Percentiles rank a stretch among this genome's conserved stretches.
Conservation (phyloP, 2,329 filamentous ascomycete genomes). For the Incumbomyces delicatus region DNA sequence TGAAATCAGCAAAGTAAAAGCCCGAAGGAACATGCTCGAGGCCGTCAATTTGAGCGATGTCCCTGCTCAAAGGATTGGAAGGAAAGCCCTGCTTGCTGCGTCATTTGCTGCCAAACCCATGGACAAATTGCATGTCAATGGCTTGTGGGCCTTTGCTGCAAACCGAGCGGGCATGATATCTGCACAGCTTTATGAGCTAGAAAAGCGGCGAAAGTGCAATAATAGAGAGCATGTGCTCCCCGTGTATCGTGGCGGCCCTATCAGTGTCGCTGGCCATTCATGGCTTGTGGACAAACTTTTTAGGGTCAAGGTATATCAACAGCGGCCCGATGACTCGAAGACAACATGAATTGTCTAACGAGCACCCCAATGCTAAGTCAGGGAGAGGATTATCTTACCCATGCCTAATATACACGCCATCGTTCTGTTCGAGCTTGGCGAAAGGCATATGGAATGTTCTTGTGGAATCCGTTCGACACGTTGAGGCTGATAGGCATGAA, state of each 20-base stretch:
- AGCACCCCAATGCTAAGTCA: no score
- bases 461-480: no score
- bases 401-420: no score
- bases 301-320: conserved; percentile 10
- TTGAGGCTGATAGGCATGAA: no score
- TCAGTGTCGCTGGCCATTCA: conserved; percentile 7
- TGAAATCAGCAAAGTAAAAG: conserved; percentile 6
- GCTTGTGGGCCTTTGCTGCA: conserved; percentile 8
- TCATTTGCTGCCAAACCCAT: neutral
- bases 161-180: conserved; percentile 4
- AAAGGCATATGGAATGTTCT: no score
- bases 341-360: neutral
- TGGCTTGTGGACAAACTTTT: conserved; percentile 9
- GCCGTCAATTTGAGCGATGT: neutral
- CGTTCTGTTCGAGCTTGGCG: no score
- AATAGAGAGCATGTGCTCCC: conserved; percentile 7
- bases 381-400: no score
- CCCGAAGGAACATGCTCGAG: conserved; percentile 8
- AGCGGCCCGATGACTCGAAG: neutral
- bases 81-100: neutral
- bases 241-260: conserved; percentile 6
- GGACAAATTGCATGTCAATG: conserved; percentile 6
- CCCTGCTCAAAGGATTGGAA: neutral
- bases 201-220: conserved; percentile 2
- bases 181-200: conserved; percentile 7